Evolutionary conservation across 441 rosid genomes (phyloP).

Genomic region (Pelargonium citronellum): DNA sequence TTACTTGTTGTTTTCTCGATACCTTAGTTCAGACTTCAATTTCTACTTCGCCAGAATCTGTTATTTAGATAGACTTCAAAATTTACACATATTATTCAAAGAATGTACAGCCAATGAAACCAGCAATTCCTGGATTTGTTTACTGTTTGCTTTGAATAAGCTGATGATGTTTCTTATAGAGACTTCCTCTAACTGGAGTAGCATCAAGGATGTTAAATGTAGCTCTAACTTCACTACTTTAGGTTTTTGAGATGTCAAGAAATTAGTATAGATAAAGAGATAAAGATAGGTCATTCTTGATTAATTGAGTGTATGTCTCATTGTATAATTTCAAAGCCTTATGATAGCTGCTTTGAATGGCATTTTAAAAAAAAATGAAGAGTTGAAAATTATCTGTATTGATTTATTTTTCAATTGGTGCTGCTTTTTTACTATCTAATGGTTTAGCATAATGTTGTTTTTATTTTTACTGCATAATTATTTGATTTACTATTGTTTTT

Average conservation of each 20-base stretch:
- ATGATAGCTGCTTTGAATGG: too few relatives aligned
- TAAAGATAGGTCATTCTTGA: neutral
- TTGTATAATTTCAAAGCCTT: neutral
- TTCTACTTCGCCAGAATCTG: too few relatives aligned
- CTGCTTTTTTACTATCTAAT: too few relatives aligned
- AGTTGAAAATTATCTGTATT: too few relatives aligned
- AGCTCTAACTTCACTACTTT: neutral
- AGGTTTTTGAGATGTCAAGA: neutral
- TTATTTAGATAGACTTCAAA: too few relatives aligned
- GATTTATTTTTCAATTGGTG: too few relatives aligned
- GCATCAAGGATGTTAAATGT: neutral
- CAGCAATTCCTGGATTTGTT: neutral
- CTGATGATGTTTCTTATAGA: neutral
- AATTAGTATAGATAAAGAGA: neutral
- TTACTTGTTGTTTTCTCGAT: neutral
- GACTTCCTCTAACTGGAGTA: neutral
- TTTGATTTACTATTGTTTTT: slow-evolving; percentile 9
- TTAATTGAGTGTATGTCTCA: neutral
- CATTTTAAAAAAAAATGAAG: too few relatives aligned
- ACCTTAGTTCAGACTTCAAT: too few relatives aligned
- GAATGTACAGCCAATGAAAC: neutral
- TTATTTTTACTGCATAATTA: neutral
- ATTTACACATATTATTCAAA: too few relatives aligned
- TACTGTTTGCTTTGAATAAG: neutral
- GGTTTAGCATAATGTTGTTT: too few relatives aligned